A percentile compares a stretch with the other conserved stretches of the same genome.
Conservation (phyloP, 345 rosid genomes). For the Gynandropsis gynandra region DNA sequence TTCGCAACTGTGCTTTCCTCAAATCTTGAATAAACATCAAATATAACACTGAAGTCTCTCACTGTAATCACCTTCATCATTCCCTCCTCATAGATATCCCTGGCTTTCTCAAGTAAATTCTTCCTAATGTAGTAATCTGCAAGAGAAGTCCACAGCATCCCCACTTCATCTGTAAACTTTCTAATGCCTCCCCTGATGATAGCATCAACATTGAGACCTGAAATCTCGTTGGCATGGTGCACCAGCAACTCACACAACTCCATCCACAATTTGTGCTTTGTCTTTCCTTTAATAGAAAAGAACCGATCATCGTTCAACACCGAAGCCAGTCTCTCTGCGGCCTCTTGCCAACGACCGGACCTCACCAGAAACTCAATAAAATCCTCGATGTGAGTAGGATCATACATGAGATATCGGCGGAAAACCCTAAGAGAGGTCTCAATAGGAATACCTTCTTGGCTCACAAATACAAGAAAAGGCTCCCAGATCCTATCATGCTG, state of each 20-base stretch:
- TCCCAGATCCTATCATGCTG: constrained; percentile 96
- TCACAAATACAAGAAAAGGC: constrained; percentile 72
- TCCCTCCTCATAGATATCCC: constrained; percentile 94
- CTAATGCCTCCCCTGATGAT: constrained; percentile 94
- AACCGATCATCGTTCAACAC: constrained; percentile 86
- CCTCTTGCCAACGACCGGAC: constrained; percentile 86
- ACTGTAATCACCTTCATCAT: constrained; percentile 91
- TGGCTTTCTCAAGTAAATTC: constrained; percentile 74
- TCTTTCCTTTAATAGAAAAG: constrained; percentile 77
- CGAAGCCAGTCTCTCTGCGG: constrained; percentile 76
- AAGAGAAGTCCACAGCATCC: constrained; percentile 89
- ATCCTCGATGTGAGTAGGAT: constrained; percentile 83
- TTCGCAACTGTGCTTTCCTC: constrained; percentile 71
- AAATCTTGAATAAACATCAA: constrained; percentile 74
- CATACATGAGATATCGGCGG: constrained; percentile 89
- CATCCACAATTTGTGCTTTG: constrained; percentile 83
- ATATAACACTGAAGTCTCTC: constrained; percentile 87
- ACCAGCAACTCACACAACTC: constrained; percentile 90
- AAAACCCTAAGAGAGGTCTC: constrained; percentile 92
- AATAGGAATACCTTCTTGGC: constrained; percentile 79
- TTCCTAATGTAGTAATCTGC: constrained; percentile 95
- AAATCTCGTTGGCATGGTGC: constrained; percentile 70
- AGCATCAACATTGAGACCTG: constrained; percentile 88
- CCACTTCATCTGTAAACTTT: constrained; percentile 89
- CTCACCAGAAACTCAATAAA: constrained; percentile 83